phyloP scores from a whole-genome alignment of 768 basidiomycete genomes.

The Hysterangium stoloniferum region DNA sequence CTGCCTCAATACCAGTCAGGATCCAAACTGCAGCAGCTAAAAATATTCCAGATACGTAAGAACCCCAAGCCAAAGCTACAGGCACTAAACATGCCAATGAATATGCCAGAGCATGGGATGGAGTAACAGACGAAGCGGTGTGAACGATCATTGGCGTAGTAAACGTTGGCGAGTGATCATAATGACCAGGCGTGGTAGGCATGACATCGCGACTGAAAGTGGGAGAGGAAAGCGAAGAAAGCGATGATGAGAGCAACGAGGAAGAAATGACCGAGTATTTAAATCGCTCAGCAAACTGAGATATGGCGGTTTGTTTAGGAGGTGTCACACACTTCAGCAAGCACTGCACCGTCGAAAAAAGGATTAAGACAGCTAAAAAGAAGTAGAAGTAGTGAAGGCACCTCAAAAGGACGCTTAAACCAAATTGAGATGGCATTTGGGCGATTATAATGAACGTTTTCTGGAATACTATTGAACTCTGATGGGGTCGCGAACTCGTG shows the following conservation, averaged over 20 bases:
- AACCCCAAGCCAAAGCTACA: not conserved
- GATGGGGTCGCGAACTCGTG: constrained; percentile 28
- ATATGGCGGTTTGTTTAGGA: constrained; percentile 17
- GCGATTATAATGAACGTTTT: too few species aligned
- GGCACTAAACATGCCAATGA: not conserved
- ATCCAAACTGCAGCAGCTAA: not conserved
- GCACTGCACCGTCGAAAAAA: constrained; percentile 7
- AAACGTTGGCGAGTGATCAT: constrained; percentile 35
- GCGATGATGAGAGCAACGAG: constrained; percentile 55
- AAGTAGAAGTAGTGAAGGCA: constrained; percentile 27
- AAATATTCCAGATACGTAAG: not conserved
- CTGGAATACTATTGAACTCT: too few species aligned
- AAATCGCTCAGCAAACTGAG: constrained; percentile 67
- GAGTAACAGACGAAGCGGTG: constrained; percentile 4
- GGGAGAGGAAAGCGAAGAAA: constrained; percentile 35
- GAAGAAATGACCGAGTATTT: constrained; percentile 81
- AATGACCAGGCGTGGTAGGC: constrained; percentile 24
- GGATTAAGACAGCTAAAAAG: too few species aligned
- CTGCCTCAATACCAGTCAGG: not conserved
- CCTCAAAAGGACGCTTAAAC: constrained; percentile 29
- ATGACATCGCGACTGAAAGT: constrained; percentile 25
- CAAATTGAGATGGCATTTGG: constrained; percentile 13
- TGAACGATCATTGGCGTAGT: constrained; percentile 12
- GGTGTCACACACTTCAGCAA: constrained; percentile 18
- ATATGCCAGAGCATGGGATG: not conserved